phyloP scores from a whole-genome alignment of 345 rosid genomes.

The Bretschneidera sinensis region DNA sequence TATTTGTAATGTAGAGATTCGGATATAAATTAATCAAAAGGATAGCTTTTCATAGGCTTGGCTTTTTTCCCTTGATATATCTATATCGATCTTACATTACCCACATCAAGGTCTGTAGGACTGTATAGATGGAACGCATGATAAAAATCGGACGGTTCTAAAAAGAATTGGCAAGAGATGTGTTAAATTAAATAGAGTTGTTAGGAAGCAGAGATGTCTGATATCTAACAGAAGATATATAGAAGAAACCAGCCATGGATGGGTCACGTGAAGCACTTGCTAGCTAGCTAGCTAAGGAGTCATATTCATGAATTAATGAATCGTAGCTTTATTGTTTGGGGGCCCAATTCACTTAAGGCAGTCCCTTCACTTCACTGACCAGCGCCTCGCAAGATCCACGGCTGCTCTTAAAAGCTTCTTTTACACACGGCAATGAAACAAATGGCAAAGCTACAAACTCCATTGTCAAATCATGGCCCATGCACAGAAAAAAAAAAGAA shows the following conservation, averaged over 20 bases:
- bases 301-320: constrained; percentile 10
- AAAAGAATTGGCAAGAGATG: neutral
- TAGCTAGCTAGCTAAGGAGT: neutral
- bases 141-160: neutral
- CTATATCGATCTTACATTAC: too few relatives aligned
- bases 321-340: constrained; percentile 24
- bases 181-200: neutral
- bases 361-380: constrained; percentile 15
- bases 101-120: too few relatives aligned
- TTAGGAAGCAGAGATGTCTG: constrained; percentile 7
- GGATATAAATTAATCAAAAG: neutral
- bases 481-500: constrained; percentile 4
- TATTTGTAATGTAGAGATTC: constrained; percentile 6
- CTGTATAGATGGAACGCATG: too few relatives aligned
- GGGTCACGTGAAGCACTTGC: constrained; percentile 16
- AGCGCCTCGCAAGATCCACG: constrained; percentile 23
- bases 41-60: neutral
- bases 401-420: neutral
- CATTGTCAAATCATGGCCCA: constrained; percentile 44
- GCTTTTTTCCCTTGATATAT: too few relatives aligned
- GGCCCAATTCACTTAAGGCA: constrained; percentile 25
- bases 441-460: constrained; percentile 49
- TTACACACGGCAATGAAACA: constrained; percentile 20
- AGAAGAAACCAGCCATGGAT: constrained; percentile 18
- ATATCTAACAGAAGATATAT: constrained; percentile 1